Evolutionary conservation across 768 basidiomycete genomes (phyloP).

Genomic region (Leccinellum rugosiceps): DNA sequence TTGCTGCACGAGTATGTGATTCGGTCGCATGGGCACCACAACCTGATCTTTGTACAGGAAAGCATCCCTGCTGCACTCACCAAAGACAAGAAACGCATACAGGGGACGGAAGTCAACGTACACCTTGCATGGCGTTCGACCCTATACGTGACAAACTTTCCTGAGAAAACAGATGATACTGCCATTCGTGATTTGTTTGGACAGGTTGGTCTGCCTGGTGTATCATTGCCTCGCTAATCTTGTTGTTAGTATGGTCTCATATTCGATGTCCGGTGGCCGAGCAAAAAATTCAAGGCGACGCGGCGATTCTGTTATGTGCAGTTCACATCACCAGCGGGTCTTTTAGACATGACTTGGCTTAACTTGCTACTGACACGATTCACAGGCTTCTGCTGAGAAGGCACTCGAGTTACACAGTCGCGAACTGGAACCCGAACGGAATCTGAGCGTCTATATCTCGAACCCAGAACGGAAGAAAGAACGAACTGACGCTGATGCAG

Average conservation of each 20-base stretch:
- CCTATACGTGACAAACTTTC: conserved; percentile 94
- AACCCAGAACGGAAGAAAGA: conserved; percentile 88
- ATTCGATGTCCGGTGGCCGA: conserved; percentile 97
- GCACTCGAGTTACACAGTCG: conserved; percentile 79
- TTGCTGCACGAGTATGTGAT: conserved; percentile 50
- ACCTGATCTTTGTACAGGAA: conserved; percentile 44
- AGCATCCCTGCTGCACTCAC: conserved; percentile 84
- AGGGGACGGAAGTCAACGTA: conserved; percentile 74
- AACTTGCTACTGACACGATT: not conserved
- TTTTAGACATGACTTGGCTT: not conserved
- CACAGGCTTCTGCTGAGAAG: conserved; percentile 61
- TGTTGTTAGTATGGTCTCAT: conserved; percentile 74
- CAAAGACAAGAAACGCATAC: conserved; percentile 89
- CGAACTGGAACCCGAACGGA: conserved; percentile 66
- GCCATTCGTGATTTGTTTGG: conserved; percentile 74
- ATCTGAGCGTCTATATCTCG: conserved; percentile 78
- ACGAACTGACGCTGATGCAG: conserved; percentile 82
- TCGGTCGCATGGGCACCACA: not conserved
- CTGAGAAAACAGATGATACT: conserved; percentile 76
- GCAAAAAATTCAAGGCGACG: conserved; percentile 90
- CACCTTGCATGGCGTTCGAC: conserved; percentile 94
- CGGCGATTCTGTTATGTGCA: conserved; percentile 95
- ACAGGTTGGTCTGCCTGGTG: conserved; percentile 46
- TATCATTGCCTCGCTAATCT: not conserved
- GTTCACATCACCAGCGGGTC: conserved; percentile 75